Base-by-base conservation (phyloP, 106 monocot genomes). In the Dactylorhiza incarnata region DNA sequence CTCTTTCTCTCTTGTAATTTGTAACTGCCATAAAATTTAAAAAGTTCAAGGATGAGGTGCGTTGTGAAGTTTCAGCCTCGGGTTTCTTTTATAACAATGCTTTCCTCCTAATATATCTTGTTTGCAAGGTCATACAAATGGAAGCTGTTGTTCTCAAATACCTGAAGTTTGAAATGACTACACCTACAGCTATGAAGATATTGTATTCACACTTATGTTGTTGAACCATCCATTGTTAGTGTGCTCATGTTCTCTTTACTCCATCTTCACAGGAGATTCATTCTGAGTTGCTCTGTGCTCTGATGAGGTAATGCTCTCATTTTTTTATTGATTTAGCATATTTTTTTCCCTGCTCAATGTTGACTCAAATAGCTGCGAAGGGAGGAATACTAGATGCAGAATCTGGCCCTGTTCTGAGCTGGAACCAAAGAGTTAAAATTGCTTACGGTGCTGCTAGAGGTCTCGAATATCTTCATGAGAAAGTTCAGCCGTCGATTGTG, bases 141-240 rank as follows among this genome's bases (percentile, higher is more conserved):
- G 95, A 93, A 83, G 86, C 93, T 47, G 68, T 72, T 71, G 89
- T 93, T 9, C 79, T 96, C 63, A 96, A 87, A 74, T 86, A 76
- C 58, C 70, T 96, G 77, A 93, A 86, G 48, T 96, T 93, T 84
- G 93, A 96, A 80, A 87, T 96, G 93, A 86, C 92, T 3, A 84
- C 88, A 5, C 85, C 88, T 16, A 90, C 95, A 66, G 29, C 65
- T 12, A 9, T 29, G 29, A 29, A 29, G 29, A 29, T 29, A 29
- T 52, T n/a, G n/a, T 82, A 77, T 20, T 71, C 3, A 46, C 8
- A 9, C n/a, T 9, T 47, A 56, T 4, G 44, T 24, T 72, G 16
- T 29, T 53, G 43, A n/a, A n/a, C 44, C 45, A 8, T 6, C 29
- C 9, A 2, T 3, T 66, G 29, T 66, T 9, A 26, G 22, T 53